These are phyloP conservation scores for Tetracentron sinense DNA, from an alignment of 164 flowering plant species.

Conservation along the genomic window DNA sequence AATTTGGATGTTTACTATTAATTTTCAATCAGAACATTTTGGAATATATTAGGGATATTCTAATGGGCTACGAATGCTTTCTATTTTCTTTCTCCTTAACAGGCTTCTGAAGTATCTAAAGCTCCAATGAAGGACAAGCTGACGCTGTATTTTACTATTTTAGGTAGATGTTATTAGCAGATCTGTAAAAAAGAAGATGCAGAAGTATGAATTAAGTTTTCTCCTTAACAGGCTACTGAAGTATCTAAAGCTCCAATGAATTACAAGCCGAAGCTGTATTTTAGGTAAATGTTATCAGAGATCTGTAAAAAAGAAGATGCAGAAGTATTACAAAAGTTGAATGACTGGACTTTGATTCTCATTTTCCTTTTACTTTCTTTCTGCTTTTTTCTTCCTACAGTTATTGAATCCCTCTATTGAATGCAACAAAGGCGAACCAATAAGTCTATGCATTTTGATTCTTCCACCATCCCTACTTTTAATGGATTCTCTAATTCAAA, in stretches of 20 bases:
- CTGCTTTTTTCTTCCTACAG: neutral
- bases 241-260: neutral
- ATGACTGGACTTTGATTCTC: no score
- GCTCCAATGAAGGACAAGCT: neutral
- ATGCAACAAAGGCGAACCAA: neutral
- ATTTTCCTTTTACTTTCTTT: neutral
- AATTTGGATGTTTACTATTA: neutral
- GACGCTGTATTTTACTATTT: neutral
- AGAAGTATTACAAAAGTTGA: no score
- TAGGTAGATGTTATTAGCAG: neutral
- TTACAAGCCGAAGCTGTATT: no score
- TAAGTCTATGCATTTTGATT: neutral
- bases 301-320: no score
- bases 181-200: neutral
- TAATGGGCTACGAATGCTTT: neutral
- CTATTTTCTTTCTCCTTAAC: neutral
- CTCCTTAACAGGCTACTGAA: neutral
- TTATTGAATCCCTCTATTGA: no score
- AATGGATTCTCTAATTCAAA: neutral
- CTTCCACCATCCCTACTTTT: neutral
- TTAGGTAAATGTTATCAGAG: no score
- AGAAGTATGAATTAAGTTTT: no score
- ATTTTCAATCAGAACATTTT: neutral
- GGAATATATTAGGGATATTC: neutral
- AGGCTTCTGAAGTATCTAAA: conserved; percentile 5